Evolutionary conservation across 768 basidiomycete species (phyloP).

Genomic region (Fomitopsis serialis): DNA sequence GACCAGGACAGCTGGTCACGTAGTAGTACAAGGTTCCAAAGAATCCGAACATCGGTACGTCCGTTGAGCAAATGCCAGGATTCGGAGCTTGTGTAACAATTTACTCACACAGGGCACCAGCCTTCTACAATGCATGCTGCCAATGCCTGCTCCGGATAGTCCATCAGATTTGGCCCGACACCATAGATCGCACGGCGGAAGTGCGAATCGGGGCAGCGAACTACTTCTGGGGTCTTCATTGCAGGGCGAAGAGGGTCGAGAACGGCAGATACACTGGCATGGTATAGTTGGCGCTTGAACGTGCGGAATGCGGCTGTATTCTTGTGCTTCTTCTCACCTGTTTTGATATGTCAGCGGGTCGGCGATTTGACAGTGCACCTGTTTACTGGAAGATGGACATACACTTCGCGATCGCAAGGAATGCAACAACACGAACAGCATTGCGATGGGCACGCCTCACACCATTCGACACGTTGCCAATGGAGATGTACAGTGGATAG

Average conservation of each 20-base stretch:
- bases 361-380: not conserved
- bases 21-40: too few relatives aligned
- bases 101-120: constrained; percentile 3
- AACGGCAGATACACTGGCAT: constrained; percentile 6
- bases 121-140: constrained; percentile 16
- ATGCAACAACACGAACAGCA: constrained; percentile 12
- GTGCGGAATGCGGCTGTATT: constrained; percentile 4
- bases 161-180: constrained; percentile 25
- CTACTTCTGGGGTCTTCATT: constrained; percentile 13
- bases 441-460: constrained; percentile 16
- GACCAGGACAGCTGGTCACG: too few relatives aligned
- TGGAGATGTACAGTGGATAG: constrained; percentile 22
- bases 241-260: constrained; percentile 5
- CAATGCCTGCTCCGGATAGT: constrained; percentile 27
- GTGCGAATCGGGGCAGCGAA: constrained; percentile 21
- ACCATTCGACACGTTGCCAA: constrained; percentile 18
- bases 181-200: constrained; percentile 22
- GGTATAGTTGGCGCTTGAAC: constrained; percentile 11
- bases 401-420: constrained; percentile 29
- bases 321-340: constrained; percentile 2
- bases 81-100: too few relatives aligned
- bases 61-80: too few relatives aligned
- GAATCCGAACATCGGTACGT: too few relatives aligned
- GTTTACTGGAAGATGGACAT: not conserved
- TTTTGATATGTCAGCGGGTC: not conserved